Percentiles rank a stretch among this genome's conserved stretches.
These are phyloP conservation scores for Daldinia childiae DNA, from an alignment of 495 filamentous ascomycete genomes.

Conservation along the genomic window DNA sequence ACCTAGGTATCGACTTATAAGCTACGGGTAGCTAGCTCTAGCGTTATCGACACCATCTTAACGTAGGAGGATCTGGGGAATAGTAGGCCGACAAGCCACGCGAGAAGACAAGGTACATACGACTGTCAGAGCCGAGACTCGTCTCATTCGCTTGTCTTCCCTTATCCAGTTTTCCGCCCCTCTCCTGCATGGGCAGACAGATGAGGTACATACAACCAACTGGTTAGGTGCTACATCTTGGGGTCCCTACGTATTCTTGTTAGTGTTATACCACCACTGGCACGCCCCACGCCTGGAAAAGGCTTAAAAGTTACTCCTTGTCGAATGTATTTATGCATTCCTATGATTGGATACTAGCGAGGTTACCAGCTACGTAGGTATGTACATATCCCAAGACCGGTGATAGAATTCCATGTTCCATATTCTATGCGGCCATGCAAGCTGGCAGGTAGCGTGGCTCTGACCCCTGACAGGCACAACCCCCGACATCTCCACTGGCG, in stretches of 20 bases:
- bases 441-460: slow-evolving; percentile 23
- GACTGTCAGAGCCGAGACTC: slow-evolving; percentile 18
- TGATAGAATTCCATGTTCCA: slow-evolving; percentile 30
- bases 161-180: slow-evolving; percentile 24
- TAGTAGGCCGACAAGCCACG: slow-evolving; percentile 35
- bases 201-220: background rate
- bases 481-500: slow-evolving; percentile 29
- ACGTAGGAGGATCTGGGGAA: slow-evolving; percentile 26
- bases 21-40: slow-evolving; percentile 20
- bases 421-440: slow-evolving; percentile 28
- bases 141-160: slow-evolving; percentile 9
- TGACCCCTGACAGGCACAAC: slow-evolving; percentile 29
- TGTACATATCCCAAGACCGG: slow-evolving; percentile 14
- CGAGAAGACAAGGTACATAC: slow-evolving; percentile 25
- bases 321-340: background rate
- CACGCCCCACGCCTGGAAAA: background rate
- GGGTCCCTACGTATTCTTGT: background rate
- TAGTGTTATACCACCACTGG: background rate
- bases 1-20: background rate
- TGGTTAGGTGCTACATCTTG: background rate
- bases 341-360: background rate
- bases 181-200: slow-evolving; percentile 17
- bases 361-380: slow-evolving; percentile 3
- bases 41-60: slow-evolving; percentile 2
- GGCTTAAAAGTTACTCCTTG: background rate